Base-by-base conservation (phyloP, 306 rosid species). In the Delonix regia region DNA sequence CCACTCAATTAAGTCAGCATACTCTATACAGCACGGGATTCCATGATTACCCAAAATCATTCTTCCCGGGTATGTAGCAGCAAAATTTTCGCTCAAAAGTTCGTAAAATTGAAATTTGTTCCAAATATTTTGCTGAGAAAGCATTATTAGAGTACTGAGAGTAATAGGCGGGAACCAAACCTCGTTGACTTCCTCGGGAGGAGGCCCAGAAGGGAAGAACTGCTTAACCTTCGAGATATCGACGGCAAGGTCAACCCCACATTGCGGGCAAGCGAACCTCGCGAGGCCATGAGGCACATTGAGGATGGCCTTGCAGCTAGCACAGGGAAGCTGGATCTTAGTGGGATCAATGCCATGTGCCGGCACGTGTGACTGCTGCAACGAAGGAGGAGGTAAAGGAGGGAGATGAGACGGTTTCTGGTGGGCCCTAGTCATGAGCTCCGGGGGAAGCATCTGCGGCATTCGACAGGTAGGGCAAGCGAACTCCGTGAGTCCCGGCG, bases 391-490 rank as follows among this genome's bases (percentile, higher is more conserved):
- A 24, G 87, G 68, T 5, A 68, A 47, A 8, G 83, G 80, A 3
- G 80, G 68, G 27, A 0, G 9, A 16, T 39, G 77, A 68, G 73
- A 47, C 79, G 76, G 75, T 64, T 82, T 83, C 39, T 56, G 84
- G 83, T 78, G 85, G 74, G 85, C 84, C 87, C 89, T 80, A 53
- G 79, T 76, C 91, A 96, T 86, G 67, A 96, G 99, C 86, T 96
- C 98, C 39, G 98, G 99, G 14, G 99, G 99, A 45, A 96, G 89
- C 96, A 88, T 93, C 89, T 96, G 99, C 49, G 96, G 90, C 94
- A 96, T 89, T 80, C 91, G 80, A 73, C 98, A 93, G 14, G 88
- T 83, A 22, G 93, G 89, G 84, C 99, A 96, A 13, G 86, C 87
- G 86, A 96, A 96, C 76, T 93, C 98, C 21, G 89, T 88, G 22